These are phyloP conservation scores for Lodderomyces oxycetoniae DNA, from an alignment of 1,139 yeast species.

Conservation along the genomic window DNA sequence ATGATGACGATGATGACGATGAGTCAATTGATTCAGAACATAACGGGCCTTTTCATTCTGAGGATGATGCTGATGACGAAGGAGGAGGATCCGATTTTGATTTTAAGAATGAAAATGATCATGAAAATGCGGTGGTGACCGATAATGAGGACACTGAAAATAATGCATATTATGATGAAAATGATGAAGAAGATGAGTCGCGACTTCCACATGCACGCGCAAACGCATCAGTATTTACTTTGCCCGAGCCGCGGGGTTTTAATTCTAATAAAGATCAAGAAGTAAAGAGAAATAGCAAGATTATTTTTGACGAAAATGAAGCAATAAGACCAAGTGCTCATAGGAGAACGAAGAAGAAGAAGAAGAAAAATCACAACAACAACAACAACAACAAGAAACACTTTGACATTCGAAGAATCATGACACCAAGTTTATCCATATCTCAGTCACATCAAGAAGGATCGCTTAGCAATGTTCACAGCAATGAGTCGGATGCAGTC, in stretches of 20 bases:
- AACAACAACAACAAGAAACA: no score
- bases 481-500: conserved; percentile 19
- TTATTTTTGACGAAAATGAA: no score
- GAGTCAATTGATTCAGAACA: conserved; percentile 16
- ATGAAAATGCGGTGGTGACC: no score
- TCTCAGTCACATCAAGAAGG: conserved; percentile 8
- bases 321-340: no score
- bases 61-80: conserved; percentile 12
- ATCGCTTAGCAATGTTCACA: conserved; percentile 11
- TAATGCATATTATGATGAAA: conserved; percentile 13
- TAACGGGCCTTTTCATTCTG: conserved; percentile 7
- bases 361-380: no score
- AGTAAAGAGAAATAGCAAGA: no score
- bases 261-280: no score
- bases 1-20: conserved; percentile 15
- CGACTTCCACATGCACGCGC: conserved; percentile 1
- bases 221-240: no score
- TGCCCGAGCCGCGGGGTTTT: no score
- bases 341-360: conserved; percentile 6
- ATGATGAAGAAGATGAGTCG: conserved; percentile 21
- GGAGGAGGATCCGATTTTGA: no score
- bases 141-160: conserved; percentile 14
- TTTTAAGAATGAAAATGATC: no score
- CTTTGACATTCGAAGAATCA: conserved; percentile 9
- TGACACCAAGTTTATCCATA: conserved; percentile 10